Evolutionary conservation across 2,329 filamentous ascomycete species (phyloP).

Genomic region (Claviceps citrina): DNA sequence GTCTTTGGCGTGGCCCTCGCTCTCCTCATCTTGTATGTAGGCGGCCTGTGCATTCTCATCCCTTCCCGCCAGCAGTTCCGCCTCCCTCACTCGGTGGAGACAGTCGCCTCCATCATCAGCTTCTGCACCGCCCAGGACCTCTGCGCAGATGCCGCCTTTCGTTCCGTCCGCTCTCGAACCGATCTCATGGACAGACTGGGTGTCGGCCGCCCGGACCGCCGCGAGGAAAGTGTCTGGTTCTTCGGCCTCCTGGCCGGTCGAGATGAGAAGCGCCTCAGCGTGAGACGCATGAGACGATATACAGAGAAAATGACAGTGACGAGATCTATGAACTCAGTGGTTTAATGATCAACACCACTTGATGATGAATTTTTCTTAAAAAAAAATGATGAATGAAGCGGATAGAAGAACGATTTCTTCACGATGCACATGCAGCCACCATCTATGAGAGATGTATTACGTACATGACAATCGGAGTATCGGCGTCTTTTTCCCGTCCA

Average conservation of each 20-base stretch:
- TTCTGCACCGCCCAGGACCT: constrained; percentile 62
- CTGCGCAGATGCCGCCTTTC: constrained; percentile 57
- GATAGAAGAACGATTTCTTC: no score
- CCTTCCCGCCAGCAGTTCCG: constrained; percentile 45
- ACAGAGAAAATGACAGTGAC: constrained; percentile 24
- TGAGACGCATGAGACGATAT: constrained; percentile 29
- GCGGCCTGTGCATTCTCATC: constrained; percentile 46
- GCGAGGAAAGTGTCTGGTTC: constrained; percentile 36
- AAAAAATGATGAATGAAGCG: neutral
- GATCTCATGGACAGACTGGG: constrained; percentile 58
- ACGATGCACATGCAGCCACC: no score
- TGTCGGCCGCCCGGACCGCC: constrained; percentile 26
- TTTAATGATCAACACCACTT: neutral
- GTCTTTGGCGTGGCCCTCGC: constrained; percentile 59
- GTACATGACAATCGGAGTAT: no score
- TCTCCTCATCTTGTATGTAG: constrained; percentile 53
- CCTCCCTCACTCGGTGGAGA: constrained; percentile 58
- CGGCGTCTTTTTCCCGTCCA: no score
- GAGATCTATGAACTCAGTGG: constrained; percentile 14
- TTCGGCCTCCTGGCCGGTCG: constrained; percentile 28
- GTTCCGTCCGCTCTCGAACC: constrained; percentile 46
- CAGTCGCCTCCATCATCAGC: constrained; percentile 60
- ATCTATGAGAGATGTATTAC: no score
- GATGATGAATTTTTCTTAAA: no score
- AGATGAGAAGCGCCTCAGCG: constrained; percentile 27